Base-by-base conservation (phyloP, 164 flowering plant genomes). In the Annona squamosa region DNA sequence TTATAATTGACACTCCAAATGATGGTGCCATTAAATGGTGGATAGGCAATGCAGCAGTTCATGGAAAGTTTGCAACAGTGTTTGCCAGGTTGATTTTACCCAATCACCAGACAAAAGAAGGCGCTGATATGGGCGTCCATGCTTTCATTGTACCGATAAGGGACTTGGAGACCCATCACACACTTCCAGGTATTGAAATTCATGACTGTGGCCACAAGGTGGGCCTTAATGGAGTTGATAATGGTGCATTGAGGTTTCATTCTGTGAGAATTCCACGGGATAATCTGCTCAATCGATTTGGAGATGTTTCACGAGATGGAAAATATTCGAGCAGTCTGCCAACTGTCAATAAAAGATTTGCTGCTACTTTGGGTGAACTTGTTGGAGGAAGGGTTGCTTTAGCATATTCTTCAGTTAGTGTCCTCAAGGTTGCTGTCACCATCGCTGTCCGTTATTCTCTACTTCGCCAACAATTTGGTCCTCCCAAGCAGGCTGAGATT, bases 11-110 rank as follows among this genome's bases (percentile, higher is more conserved):
- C 82, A 93, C 97, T 4, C 99, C 97, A 12, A 85, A 90, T 87
- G 98, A 93, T 75, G 98, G 98, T 3, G 98, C 99, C 82, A 87
- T 91, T 69, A 95, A 95, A 79, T 95, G 97, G 98, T 95, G 99
- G 99, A 93, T 95, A 74, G 99, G 99, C 37, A 91, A 93, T 77
- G 98, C 98, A 63, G 98, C 97, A 44, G 93, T 87, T 74, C 96
- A 95, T 82, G 99, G 99, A 45, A 95, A 95, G 78, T 93, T 95
- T 82, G 99, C 99, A 59, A 82, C 96, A 65, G 98, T 95, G 65
- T 95, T 95, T 77, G 99, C 99, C 37, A 91, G 77, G 85, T 76
- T 95, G 62, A 74, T 91, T 78, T 79, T 95, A 79, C 96, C 98
- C 47, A 87, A 86, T 44, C 85, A 88, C 78, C 91, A 86, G 66